Evolutionary conservation across 768 basidiomycete species (phyloP), one percentile per base, ranked within the genome.

Genomic region (Dentipellis fragilis): DNA sequence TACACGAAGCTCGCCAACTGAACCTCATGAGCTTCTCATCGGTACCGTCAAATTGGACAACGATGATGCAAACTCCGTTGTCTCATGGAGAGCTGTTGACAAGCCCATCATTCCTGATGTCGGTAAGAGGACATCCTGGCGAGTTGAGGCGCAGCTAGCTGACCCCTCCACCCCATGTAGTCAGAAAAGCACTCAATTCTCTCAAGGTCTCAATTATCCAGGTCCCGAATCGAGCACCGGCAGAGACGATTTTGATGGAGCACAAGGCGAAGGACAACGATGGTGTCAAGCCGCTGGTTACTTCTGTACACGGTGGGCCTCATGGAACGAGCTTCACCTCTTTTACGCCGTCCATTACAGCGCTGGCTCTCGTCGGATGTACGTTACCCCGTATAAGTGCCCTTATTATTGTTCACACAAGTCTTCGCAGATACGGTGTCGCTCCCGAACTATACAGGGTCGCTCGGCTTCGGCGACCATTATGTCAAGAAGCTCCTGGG

Each of bases 401-500:
- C 34, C 46, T 29, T n/a, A 38, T 10, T 38, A 4, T n/a, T 39
- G 6, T 37, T 48, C 10, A 55, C 8, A 12, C n/a, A 16, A n/a
- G 2, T 57, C n/a, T 19, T 37, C 10, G 52, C 57, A 59, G 68
- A 62, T 52, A 60, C 59, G 2, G 35, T 70, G 39, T 65, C 62
- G 14, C 11, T 65, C 11, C 63, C 68, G 19, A 71, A 71, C 54
- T 72, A 72, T 55, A 65, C 67, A 0, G 71, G 71, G 9, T 68
- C 67, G 1, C 59, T 64, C 10, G 71, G 71, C 2, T 71, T 63
- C 48, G 70, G 70, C 0, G 62, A 70, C 12, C 52, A 54, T 9
- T 63, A 58, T 17, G 65, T 72, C 49, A 61, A 66, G 34, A 52
- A 39, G 22, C 59, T 72, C 17, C 54, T 70, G 1, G 67, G 68